phyloP scores from a whole-genome alignment of 176 grass and related monocot genomes.

The Phoenix roebelenii region DNA sequence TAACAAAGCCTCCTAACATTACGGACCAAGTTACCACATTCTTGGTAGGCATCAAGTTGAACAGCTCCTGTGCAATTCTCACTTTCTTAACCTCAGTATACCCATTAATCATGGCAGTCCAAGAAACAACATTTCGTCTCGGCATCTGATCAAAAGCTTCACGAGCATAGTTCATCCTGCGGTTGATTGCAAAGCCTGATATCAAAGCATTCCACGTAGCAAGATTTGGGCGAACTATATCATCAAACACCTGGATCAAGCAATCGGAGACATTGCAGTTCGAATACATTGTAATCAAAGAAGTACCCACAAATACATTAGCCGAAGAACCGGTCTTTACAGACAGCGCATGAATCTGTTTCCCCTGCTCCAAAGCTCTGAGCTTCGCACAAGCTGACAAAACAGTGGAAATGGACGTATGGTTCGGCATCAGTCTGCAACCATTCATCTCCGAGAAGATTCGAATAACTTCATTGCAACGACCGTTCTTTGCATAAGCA shows the following conservation, averaged over 20 bases:
- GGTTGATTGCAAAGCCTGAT: conserved; percentile 46
- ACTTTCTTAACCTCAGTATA: conserved; percentile 20
- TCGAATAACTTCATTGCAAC: not conserved
- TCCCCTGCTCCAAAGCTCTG: conserved; percentile 33
- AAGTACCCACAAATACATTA: conserved; percentile 55
- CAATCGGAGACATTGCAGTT: conserved; percentile 18
- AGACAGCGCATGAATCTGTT: conserved; percentile 30
- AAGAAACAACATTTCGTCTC: conserved; percentile 48
- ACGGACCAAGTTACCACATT: conserved; percentile 57
- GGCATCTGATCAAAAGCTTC: conserved; percentile 37
- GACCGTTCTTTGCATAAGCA: conserved; percentile 10
- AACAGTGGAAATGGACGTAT: conserved; percentile 32
- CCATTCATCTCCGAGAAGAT: conserved; percentile 24
- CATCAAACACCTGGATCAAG: conserved; percentile 18
- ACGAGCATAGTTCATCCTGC: conserved; percentile 30
- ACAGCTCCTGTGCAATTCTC: conserved; percentile 30
- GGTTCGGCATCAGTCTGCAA: conserved; percentile 10
- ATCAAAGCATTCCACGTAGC: conserved; percentile 47
- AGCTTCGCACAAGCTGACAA: conserved; percentile 28
- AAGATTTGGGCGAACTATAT: conserved; percentile 23
- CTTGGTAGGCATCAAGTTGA: conserved; percentile 48
- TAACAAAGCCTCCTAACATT: conserved; percentile 47
- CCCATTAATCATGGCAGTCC: conserved; percentile 61
- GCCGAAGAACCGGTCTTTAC: conserved; percentile 11
- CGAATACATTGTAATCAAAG: conserved; percentile 52